phyloP scores from a whole-genome alignment of 306 rosid species.

The Begonia masoniana region DNA sequence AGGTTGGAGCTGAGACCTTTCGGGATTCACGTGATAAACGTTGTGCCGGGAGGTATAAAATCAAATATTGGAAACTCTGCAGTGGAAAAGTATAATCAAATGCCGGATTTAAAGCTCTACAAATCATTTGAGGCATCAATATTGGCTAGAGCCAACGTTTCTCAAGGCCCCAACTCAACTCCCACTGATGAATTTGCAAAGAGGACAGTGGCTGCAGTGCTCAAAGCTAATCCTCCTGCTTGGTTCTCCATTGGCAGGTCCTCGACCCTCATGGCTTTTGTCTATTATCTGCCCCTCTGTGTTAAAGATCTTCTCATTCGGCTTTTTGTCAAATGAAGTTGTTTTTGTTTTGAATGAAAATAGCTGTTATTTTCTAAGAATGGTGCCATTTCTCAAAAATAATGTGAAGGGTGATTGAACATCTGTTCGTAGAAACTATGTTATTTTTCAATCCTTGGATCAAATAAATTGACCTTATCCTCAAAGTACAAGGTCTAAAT shows the following conservation, averaged over 20 bases:
- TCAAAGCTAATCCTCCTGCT: conserved; percentile 60
- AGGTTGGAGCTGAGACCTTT: conserved; percentile 63
- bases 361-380: too few species aligned
- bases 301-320: conserved; percentile 39
- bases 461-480: too few species aligned
- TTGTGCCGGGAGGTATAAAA: conserved; percentile 69
- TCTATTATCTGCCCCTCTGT: conserved; percentile 62
- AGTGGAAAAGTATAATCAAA: conserved; percentile 31
- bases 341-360: too few species aligned
- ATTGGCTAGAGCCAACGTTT: conserved; percentile 31
- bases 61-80: conserved; percentile 64
- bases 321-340: conserved; percentile 22
- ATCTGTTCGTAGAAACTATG: too few species aligned
- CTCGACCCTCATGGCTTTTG: conserved; percentile 39
- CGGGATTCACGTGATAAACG: conserved; percentile 71
- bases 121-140: conserved; percentile 62
- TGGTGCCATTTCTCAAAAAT: too few species aligned
- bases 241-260: conserved; percentile 63
- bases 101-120: conserved; percentile 61
- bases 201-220: conserved; percentile 43
- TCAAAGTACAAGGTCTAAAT: too few species aligned
- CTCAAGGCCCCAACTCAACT: conserved; percentile 49
- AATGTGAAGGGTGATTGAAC: too few species aligned
- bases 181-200: conserved; percentile 68
- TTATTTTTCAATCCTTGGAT: too few species aligned